Base-by-base conservation (phyloP, 208 protist genomes). In the Trypanosoma brucei region DNA sequence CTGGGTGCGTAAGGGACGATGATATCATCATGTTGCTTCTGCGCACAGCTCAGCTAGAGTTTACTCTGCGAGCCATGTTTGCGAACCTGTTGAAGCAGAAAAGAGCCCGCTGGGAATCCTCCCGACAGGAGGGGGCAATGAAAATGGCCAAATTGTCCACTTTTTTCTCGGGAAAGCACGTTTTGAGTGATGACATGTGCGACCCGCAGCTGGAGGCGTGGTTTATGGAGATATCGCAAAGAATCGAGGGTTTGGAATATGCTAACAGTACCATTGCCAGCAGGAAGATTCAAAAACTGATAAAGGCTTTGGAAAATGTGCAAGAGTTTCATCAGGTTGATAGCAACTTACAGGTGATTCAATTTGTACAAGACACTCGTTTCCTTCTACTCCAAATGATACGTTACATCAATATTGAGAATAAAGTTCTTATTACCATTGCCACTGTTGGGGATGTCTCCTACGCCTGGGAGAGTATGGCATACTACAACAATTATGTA, bases 401-500 rank as follows among this genome's bases (percentile, higher is more conserved):
- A 48, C 86, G 93, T 39, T 96, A 94, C 68, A 84, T 98, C 39
- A 97, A 97, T 64, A 94, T 98, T 37, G 86, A 95, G 50, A 83
- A 96, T 37, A 74, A 77, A 6, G 86, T 94, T 6, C 64, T 98
- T 9, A 76, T 93, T 7, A 96, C 74, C 22, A 81, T 99, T 4
- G 68, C 78, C 33, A 87, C 93, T 31, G 81, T 98, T 6, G 80
- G 84, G 11, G 98, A 99, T 76, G 71, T 99, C 22, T 97, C 94
- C 0, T 99, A 99, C 75, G 96, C 94, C 2, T 99, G 97, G 94
- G 81, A 97, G 52, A 76, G 91, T n/a, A 88, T 99, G 48, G 62
- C 83, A 13, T 69, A 81, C 7, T 97, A 96, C 58, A 69, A 71
- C n/a, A 77, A 70, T 53, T 86, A 86, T 46, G 89, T 98, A 13